phyloP scores from a whole-genome alignment of 2,329 filamentous ascomycete species.

The Alternaria ethzedia region DNA sequence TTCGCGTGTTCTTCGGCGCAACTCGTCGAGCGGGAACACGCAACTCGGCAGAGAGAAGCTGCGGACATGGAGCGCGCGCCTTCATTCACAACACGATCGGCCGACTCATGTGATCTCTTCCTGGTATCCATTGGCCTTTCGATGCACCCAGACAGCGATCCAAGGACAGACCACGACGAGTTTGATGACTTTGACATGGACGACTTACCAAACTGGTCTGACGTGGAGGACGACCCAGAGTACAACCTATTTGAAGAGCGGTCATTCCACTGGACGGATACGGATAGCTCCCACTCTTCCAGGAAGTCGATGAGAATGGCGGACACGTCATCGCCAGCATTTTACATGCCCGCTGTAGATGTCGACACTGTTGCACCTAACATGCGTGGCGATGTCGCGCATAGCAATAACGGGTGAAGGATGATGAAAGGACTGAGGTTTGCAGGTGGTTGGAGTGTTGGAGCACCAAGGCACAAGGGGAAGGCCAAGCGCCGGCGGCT shows the following conservation, averaged over 20 bases:
- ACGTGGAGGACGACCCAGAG: conserved; percentile 2
- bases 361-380: neutral
- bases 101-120: neutral
- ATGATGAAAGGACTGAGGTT: neutral
- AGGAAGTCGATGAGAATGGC: no score
- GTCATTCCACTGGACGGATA: neutral
- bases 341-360: neutral
- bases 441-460: neutral
- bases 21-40: neutral
- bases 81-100: neutral
- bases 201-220: neutral
- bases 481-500: conserved; percentile 8
- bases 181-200: neutral
- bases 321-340: neutral
- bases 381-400: neutral
- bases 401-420: neutral
- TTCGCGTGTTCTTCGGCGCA: neutral
- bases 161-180: neutral
- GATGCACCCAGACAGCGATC: neutral
- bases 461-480: neutral
- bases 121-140: neutral
- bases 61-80: neutral
- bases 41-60: neutral
- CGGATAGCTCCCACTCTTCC: neutral
- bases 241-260: neutral